Evolutionary conservation across 345 rosid species (phyloP).

Genomic region (Raphanus raphanistrum): DNA sequence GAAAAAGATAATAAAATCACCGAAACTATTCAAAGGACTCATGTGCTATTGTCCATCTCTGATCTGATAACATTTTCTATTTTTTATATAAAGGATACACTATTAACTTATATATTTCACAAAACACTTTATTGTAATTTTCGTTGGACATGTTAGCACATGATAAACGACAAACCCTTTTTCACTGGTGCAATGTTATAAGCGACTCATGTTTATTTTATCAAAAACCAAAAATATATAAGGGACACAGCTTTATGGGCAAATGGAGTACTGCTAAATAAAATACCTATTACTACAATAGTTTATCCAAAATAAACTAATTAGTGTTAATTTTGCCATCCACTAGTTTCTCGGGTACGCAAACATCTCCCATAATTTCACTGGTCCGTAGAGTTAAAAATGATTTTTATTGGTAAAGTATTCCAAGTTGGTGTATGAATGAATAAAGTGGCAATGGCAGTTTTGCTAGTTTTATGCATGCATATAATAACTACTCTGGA

Average conservation of each 20-base stretch:
- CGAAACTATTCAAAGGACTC: slow-evolving; percentile 30
- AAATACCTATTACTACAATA: not conserved
- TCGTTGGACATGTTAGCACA: slow-evolving; percentile 19
- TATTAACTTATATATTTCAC: slow-evolving; percentile 1
- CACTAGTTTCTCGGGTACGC: slow-evolving; percentile 22
- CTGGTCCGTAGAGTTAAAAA: not conserved
- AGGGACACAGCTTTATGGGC: slow-evolving; percentile 39
- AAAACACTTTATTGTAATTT: slow-evolving; percentile 8
- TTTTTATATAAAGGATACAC: not conserved
- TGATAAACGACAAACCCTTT: slow-evolving; percentile 24
- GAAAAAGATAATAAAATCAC: slow-evolving; percentile 16
- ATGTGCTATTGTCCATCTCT: slow-evolving; percentile 34
- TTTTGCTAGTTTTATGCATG: not conserved
- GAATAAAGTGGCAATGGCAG: not conserved
- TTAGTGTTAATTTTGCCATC: slow-evolving; percentile 12
- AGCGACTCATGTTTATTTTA: not conserved
- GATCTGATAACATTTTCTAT: slow-evolving; percentile 6
- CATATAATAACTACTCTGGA: slow-evolving; percentile 33
- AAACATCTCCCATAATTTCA: not conserved
- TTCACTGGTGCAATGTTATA: slow-evolving; percentile 27
- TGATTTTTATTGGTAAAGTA: not conserved
- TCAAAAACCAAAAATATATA: not conserved
- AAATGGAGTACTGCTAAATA: not conserved
- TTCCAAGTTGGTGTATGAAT: slow-evolving; percentile 29
- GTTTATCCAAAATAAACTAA: not conserved